A percentile compares a stretch with the other conserved stretches of the same genome.
phyloP scores from a whole-genome alignment of 139 green algal genomes.

The Chlorella sp. region DNA sequence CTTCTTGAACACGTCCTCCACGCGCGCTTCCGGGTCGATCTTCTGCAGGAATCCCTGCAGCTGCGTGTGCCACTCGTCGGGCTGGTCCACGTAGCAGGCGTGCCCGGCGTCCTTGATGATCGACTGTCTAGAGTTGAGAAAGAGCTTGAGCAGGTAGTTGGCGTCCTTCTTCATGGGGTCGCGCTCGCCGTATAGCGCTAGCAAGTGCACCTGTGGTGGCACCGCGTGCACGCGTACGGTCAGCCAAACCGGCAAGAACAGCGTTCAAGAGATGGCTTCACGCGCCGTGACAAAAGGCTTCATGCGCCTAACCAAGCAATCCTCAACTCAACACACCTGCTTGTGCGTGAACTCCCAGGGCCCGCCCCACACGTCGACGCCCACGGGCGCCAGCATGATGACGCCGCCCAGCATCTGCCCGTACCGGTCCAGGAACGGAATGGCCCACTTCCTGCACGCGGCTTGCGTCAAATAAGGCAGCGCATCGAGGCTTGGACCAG shows the following conservation, averaged over 20 bases:
- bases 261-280: too few relatives aligned
- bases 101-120: not conserved
- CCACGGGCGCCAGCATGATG: conserved; percentile 30
- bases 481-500: too few relatives aligned
- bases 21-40: too few relatives aligned
- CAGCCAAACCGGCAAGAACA: too few relatives aligned
- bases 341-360: conserved; percentile 12
- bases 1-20: too few relatives aligned
- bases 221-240: too few relatives aligned
- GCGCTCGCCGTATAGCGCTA: not conserved
- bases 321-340: too few relatives aligned
- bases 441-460: conserved; percentile 25
- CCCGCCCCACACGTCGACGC: conserved; percentile 24
- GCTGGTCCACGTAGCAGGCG: not conserved
- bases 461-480: not conserved
- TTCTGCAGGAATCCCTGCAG: not conserved
- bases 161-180: not conserved
- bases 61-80: not conserved
- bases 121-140: not conserved
- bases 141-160: not conserved
- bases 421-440: conserved; percentile 38
- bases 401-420: conserved; percentile 22
- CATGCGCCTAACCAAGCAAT: too few relatives aligned
- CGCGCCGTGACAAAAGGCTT: too few relatives aligned
- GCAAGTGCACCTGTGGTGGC: not conserved